Conservation (phyloP, 768 basidiomycete species). For the Leccinum uliginosum region DNA sequence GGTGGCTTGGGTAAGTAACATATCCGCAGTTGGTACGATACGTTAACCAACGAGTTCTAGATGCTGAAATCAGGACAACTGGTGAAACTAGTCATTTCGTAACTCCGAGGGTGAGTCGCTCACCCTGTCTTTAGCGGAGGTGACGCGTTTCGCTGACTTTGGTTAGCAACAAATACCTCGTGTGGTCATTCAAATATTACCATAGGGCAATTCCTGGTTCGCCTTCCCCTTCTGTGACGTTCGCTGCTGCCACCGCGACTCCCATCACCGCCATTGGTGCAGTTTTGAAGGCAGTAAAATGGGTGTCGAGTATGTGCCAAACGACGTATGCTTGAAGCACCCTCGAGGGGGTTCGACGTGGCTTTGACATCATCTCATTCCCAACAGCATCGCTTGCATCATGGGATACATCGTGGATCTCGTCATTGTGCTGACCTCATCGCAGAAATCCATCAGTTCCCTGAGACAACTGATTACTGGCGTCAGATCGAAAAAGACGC, state of each 20-base stretch:
- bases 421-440: background rate
- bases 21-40: background rate
- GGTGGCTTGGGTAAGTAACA: slow-evolving; percentile 56
- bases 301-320: background rate
- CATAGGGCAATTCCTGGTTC: background rate
- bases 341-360: background rate
- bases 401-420: slow-evolving; percentile 4
- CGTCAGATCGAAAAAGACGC: background rate
- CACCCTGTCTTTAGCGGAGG: background rate
- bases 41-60: slow-evolving; percentile 24
- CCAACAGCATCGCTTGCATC: background rate
- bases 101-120: slow-evolving; percentile 66
- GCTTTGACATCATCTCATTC: background rate
- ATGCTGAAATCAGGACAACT: slow-evolving; percentile 71
- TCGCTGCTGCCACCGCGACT: slow-evolving; percentile 2
- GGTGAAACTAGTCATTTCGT: slow-evolving; percentile 78
- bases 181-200: background rate
- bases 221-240: background rate
- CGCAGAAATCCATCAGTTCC: background rate
- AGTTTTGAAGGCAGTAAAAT: background rate
- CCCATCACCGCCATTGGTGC: slow-evolving; percentile 1
- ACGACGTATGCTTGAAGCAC: background rate
- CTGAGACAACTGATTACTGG: background rate
- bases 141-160: background rate
- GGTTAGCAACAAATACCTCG: slow-evolving; percentile 76